Evolutionary conservation across 306 rosid species (phyloP).

Genomic region (Elaeagnus macrophylla): DNA sequence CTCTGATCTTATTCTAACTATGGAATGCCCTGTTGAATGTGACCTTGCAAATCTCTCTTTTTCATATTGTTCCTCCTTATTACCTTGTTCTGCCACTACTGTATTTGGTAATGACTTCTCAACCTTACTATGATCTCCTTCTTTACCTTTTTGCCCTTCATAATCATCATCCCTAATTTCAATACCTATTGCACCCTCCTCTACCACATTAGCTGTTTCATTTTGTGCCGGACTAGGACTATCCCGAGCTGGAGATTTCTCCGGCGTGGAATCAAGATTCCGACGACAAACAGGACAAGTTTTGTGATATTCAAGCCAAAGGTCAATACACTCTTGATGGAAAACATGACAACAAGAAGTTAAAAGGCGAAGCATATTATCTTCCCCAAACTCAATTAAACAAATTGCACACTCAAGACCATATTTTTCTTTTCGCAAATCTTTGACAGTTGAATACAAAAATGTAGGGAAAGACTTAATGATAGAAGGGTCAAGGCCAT

Average conservation of each 20-base stretch:
- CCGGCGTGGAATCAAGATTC: conserved; percentile 31
- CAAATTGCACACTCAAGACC: conserved; percentile 62
- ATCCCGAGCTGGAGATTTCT: not conserved
- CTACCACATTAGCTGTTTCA: not conserved
- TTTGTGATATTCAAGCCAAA: conserved; percentile 62
- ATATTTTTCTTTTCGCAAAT: conserved; percentile 30
- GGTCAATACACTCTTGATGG: conserved; percentile 68
- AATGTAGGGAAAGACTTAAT: conserved; percentile 52
- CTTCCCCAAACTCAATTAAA: conserved; percentile 50
- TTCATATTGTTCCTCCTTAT: not conserved
- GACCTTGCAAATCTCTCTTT: conserved; percentile 32
- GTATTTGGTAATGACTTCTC: not conserved
- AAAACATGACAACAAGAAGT: conserved; percentile 61
- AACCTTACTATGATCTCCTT: not conserved
- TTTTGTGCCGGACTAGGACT: not conserved
- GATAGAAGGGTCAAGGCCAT: conserved; percentile 44
- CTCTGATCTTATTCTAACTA: conserved; percentile 27
- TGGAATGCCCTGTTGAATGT: conserved; percentile 73
- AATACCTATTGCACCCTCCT: conserved; percentile 21
- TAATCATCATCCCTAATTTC: conserved; percentile 25
- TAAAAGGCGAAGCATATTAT: conserved; percentile 43
- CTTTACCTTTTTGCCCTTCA: not conserved
- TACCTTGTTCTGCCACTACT: not conserved
- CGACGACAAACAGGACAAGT: conserved; percentile 79
- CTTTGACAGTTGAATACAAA: conserved; percentile 40